Evolutionary conservation across 345 rosid genomes (phyloP).

Genomic region (Diplotaxis tenuifolia): DNA sequence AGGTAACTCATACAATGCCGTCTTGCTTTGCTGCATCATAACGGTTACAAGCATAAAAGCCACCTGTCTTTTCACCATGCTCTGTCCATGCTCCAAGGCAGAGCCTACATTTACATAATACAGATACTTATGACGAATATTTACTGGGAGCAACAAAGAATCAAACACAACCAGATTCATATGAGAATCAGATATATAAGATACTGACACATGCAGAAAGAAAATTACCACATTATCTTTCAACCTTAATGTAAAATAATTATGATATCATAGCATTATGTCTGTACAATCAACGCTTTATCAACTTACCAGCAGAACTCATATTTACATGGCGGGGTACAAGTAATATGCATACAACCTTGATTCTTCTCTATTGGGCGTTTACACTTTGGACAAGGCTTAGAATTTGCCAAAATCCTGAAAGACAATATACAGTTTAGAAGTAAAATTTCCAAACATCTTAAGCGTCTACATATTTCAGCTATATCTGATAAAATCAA

Average conservation of each 20-base stretch:
- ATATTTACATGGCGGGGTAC: slow-evolving; percentile 82
- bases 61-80: slow-evolving; percentile 81
- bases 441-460: slow-evolving; percentile 4
- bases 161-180: slow-evolving; percentile 10
- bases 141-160: neutral
- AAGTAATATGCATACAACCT: slow-evolving; percentile 90
- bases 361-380: slow-evolving; percentile 82
- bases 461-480: slow-evolving; percentile 5
- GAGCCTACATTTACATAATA: slow-evolving; percentile 51
- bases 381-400: slow-evolving; percentile 82
- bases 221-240: neutral
- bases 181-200: neutral
- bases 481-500: neutral
- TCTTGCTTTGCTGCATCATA: slow-evolving; percentile 87
- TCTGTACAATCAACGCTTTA: neutral
- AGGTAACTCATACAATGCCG: slow-evolving; percentile 57
- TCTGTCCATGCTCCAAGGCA: slow-evolving; percentile 79
- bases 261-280: neutral
- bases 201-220: slow-evolving; percentile 6
- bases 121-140: neutral
- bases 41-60: slow-evolving; percentile 74
- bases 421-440: slow-evolving; percentile 10
- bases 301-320: slow-evolving; percentile 72
- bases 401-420: slow-evolving; percentile 80
- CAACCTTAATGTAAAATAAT: neutral